A percentile compares a stretch with the other conserved stretches of the same genome.
Evolutionary conservation across 805 yeast species (phyloP).

Genomic region (Ogataea ganodermae): DNA sequence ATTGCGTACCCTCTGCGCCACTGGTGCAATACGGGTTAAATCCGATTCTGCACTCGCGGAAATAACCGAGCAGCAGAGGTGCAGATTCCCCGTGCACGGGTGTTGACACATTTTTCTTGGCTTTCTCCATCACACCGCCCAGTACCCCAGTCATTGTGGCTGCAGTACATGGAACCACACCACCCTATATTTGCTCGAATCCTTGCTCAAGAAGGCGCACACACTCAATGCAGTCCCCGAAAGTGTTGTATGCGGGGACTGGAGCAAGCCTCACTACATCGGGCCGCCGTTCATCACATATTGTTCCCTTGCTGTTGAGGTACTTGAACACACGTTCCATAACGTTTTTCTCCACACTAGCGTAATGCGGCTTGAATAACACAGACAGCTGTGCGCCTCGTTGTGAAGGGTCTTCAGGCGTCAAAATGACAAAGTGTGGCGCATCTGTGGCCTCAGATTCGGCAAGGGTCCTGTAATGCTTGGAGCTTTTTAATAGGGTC

Average conservation of each 20-base stretch:
- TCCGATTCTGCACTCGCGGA: background rate
- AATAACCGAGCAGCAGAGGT: too few relatives aligned
- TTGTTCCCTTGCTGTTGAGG: slow-evolving; percentile 59
- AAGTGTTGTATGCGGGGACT: slow-evolving; percentile 77
- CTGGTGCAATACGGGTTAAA: background rate
- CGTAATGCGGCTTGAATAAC: slow-evolving; percentile 55
- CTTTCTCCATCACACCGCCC: too few relatives aligned
- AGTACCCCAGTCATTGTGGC: too few relatives aligned
- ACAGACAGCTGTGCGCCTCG: slow-evolving; percentile 86
- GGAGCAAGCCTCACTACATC: slow-evolving; percentile 92
- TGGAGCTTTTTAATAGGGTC: slow-evolving; percentile 45
- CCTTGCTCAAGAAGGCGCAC: slow-evolving; percentile 47
- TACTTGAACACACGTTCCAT: slow-evolving; percentile 63
- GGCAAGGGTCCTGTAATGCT: slow-evolving; percentile 42
- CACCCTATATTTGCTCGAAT: slow-evolving; percentile 20
- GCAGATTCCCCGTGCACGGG: too few relatives aligned
- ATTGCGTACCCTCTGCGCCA: slow-evolving; percentile 1
- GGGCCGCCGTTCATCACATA: slow-evolving; percentile 89
- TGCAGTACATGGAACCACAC: background rate
- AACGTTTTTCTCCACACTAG: slow-evolving; percentile 39
- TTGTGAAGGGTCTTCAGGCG: slow-evolving; percentile 59
- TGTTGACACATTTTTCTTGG: too few relatives aligned
- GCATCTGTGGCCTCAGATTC: slow-evolving; percentile 18
- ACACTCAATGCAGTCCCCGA: slow-evolving; percentile 57
- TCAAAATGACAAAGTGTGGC: slow-evolving; percentile 65